phyloP scores from a whole-genome alignment of 176 grass and related monocot genomes.

The Hordeum vulgare region MorexV3_pseudomolecules_assembly NC_058518.1:406512505-406513004 shows the following conservation, averaged over 20 bases:
- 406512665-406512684: not conserved
- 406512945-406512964: no score
- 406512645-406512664: not conserved
- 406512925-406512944: no score
- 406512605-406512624: not conserved
- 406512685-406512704: not conserved
- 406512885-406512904: not conserved
- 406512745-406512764: not conserved
- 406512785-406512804: not conserved
- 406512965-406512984: not conserved
- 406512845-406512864: not conserved
- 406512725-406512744: not conserved
- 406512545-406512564: no score
- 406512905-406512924: not conserved
- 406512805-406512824: not conserved
- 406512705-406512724: not conserved
- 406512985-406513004: not conserved
- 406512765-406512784: not conserved
- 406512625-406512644: not conserved
- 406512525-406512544: not conserved
- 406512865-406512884: not conserved
- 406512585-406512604: not conserved
- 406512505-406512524: not conserved
- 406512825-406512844: not conserved
- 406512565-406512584: not conserved